Conservation (phyloP, 192 early-diverging fungal genomes). For the Coemansia sp. region DNA sequence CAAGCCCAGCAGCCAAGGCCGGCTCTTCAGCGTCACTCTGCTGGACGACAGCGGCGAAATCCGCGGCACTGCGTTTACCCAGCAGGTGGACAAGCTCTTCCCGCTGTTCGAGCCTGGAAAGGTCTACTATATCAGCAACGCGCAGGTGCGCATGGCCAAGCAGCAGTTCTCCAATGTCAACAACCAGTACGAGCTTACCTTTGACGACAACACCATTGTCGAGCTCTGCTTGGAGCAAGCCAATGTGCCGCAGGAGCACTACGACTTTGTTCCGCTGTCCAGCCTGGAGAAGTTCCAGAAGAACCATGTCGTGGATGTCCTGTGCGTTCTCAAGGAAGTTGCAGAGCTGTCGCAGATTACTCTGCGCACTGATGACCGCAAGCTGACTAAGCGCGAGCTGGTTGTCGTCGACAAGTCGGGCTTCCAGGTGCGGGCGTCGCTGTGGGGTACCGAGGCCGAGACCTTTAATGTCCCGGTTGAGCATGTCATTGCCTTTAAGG, state of each 20-base stretch:
- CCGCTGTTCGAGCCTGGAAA: constrained; percentile 75
- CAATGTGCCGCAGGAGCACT: constrained; percentile 51
- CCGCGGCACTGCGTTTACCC: constrained; percentile 90
- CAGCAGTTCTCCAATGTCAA: constrained; percentile 75
- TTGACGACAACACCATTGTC: constrained; percentile 72
- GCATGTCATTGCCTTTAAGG: constrained; percentile 81
- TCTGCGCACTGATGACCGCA: constrained; percentile 49
- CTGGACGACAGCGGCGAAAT: constrained; percentile 92
- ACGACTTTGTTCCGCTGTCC: constrained; percentile 69
- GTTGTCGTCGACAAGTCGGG: constrained; percentile 72
- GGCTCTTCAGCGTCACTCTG: constrained; percentile 85
- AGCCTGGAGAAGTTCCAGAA: constrained; percentile 69
- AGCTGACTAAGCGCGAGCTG: constrained; percentile 79
- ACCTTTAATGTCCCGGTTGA: constrained; percentile 53
- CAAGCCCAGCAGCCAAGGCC: constrained; percentile 75
- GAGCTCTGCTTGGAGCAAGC: constrained; percentile 49
- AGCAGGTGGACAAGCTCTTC: constrained; percentile 75
- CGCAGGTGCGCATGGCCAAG: constrained; percentile 78
- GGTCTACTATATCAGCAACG: constrained; percentile 83
- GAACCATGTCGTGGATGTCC: constrained; percentile 68
- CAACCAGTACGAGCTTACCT: constrained; percentile 90
- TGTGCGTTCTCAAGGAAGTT: constrained; percentile 71
- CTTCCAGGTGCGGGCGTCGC: constrained; percentile 70
- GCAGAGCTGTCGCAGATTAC: constrained; percentile 61
- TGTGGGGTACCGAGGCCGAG: constrained; percentile 86